Conservation (phyloP, 2,329 filamentous ascomycete genomes). For the Coniochaeta sp. region DNA sequence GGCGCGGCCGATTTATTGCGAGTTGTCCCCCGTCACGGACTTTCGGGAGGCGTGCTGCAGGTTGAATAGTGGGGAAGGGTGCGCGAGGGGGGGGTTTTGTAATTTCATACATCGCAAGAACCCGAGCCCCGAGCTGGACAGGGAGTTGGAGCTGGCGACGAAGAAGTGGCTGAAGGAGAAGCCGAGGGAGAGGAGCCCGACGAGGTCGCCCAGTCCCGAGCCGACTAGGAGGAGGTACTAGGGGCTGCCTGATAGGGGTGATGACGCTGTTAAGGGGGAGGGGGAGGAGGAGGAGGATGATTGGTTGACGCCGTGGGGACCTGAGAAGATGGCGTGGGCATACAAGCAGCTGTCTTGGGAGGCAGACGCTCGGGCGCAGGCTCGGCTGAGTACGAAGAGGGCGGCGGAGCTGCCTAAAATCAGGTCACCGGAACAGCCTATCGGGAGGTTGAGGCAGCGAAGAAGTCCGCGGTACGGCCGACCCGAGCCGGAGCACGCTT, state of each 20-base stretch:
- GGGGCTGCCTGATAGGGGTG: slow-evolving; percentile 6
- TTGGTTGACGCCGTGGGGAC: background rate
- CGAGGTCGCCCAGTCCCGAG: slow-evolving; percentile 79
- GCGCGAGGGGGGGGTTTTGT: slow-evolving; percentile 93
- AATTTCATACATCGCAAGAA: slow-evolving; percentile 99
- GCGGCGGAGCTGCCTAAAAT: too few relatives aligned
- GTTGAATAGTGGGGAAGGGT: slow-evolving; percentile 89
- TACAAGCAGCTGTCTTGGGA: too few relatives aligned
- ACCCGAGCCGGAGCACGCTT: too few relatives aligned
- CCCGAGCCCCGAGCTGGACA: slow-evolving; percentile 78
- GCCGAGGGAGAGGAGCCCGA: slow-evolving; percentile 74
- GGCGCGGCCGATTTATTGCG: slow-evolving; percentile 94
- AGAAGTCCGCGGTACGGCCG: too few relatives aligned
- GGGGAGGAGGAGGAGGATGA: too few relatives aligned
- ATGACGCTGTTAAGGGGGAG: too few relatives aligned
- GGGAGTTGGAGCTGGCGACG: slow-evolving; percentile 78
- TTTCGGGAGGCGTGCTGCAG: slow-evolving; percentile 97
- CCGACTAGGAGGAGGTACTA: slow-evolving; percentile 67
- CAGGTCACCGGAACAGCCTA: too few relatives aligned
- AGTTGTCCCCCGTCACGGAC: slow-evolving; percentile 92
- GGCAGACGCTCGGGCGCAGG: too few relatives aligned
- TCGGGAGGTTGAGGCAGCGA: too few relatives aligned
- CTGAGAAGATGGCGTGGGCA: too few relatives aligned
- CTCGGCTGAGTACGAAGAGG: too few relatives aligned
- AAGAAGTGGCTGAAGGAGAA: slow-evolving; percentile 93